A percentile compares a stretch with the other conserved stretches of the same genome.
Conservation (phyloP, 805 yeast genomes). For the Lipomyces oligophaga region DNA sequence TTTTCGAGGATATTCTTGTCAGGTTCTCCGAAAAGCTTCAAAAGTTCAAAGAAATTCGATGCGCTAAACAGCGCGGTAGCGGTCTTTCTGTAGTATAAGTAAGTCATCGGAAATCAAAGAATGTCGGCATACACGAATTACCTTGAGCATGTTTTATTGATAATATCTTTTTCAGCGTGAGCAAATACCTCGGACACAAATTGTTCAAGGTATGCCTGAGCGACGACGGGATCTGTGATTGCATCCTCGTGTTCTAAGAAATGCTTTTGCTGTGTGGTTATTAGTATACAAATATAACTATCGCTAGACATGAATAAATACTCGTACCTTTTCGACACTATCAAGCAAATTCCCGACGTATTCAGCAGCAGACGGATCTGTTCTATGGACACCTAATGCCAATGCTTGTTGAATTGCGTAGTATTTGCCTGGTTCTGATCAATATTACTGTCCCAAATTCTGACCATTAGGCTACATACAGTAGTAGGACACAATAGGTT, state of each 20-base stretch:
- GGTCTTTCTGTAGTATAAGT: constrained; percentile 37
- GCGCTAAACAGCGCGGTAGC: constrained; percentile 53
- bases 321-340: constrained; percentile 53
- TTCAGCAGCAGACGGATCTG: constrained; percentile 51
- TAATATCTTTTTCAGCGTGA: constrained; percentile 48
- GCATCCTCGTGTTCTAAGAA: constrained; percentile 43
- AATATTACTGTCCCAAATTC: background rate
- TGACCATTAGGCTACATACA: constrained; percentile 42
- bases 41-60: constrained; percentile 50
- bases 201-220: constrained; percentile 51
- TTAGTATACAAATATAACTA: background rate
- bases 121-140: constrained; percentile 2
- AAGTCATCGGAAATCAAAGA: no score
- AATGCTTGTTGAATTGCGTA: constrained; percentile 74
- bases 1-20: constrained; percentile 37
- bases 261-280: constrained; percentile 16
- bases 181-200: constrained; percentile 61
- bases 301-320: background rate
- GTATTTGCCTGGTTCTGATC: constrained; percentile 36
- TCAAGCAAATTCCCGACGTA: constrained; percentile 64
- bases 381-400: constrained; percentile 54
- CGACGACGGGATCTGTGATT: constrained; percentile 57
- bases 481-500: constrained; percentile 70
- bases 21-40: constrained; percentile 40
- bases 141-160: constrained; percentile 43